Conservation (phyloP, 2,329 filamentous ascomycete genomes). For the Diaporthe citrichinensis region DNA sequence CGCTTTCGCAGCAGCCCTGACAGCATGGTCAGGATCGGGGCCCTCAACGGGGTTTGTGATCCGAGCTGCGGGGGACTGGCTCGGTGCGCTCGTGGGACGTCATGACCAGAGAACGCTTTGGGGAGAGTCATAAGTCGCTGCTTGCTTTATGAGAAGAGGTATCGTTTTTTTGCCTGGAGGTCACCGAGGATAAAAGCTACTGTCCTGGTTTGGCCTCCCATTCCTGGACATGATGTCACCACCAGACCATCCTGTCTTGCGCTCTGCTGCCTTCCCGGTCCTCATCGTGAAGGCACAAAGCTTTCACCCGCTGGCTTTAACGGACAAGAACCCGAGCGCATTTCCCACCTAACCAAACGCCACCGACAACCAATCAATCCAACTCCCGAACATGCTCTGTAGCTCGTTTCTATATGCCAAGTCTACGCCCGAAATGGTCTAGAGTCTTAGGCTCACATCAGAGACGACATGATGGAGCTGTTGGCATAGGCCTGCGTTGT, state of each 20-base stretch:
- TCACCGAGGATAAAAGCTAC: slow-evolving; percentile 32
- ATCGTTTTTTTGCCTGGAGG: slow-evolving; percentile 19
- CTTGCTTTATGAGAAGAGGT: neutral
- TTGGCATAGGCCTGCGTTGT: slow-evolving; percentile 81
- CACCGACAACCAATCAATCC: slow-evolving; percentile 32
- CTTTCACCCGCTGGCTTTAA: slow-evolving; percentile 14
- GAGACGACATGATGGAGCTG: slow-evolving; percentile 82
- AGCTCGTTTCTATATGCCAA: slow-evolving; percentile 38
- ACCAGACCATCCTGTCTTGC: slow-evolving; percentile 10
- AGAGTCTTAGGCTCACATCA: slow-evolving; percentile 69
- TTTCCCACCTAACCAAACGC: slow-evolving; percentile 39
- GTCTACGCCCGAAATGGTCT: slow-evolving; percentile 31
- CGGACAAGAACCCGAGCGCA: slow-evolving; percentile 1
- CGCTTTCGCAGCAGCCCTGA: slow-evolving; percentile 74
- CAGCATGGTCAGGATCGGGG: slow-evolving; percentile 72
- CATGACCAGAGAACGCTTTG: slow-evolving; percentile 64
- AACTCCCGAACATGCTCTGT: slow-evolving; percentile 42
- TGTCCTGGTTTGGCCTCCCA: slow-evolving; percentile 10
- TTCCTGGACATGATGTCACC: slow-evolving; percentile 15
- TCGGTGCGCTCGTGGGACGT: slow-evolving; percentile 70
- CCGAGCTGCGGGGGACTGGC: slow-evolving; percentile 73
- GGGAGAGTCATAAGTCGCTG: slow-evolving; percentile 44
- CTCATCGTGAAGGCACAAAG: slow-evolving; percentile 29
- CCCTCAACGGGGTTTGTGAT: slow-evolving; percentile 68
- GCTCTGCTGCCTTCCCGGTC: slow-evolving; percentile 18